Conservation (phyloP, 106 monocot genomes). For the Dendrobium nobile region DNA sequence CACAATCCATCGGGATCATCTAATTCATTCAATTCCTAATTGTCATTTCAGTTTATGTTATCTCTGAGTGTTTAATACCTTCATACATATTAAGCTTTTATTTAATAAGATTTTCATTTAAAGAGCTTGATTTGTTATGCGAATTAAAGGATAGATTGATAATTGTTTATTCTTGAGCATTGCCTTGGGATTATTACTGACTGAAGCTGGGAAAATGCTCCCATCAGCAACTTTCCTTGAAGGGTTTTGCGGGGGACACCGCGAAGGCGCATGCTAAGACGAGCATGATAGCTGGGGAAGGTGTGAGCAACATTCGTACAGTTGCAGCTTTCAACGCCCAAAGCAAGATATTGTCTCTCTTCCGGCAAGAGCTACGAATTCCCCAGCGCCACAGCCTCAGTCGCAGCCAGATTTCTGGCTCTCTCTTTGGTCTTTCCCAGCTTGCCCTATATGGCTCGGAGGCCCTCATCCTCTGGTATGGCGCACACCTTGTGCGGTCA, state of each 20-base stretch:
- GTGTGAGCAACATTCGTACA: slow-evolving; percentile 89
- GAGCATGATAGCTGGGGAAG: slow-evolving; percentile 94
- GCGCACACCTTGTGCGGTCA: slow-evolving; percentile 53
- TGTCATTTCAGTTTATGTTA: too few relatives aligned
- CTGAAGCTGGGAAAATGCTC: background rate
- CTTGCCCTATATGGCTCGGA: slow-evolving; percentile 66
- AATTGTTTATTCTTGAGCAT: background rate
- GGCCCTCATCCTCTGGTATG: slow-evolving; percentile 79
- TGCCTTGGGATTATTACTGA: background rate
- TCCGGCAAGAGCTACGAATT: slow-evolving; percentile 44
- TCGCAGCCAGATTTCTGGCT: slow-evolving; percentile 57
- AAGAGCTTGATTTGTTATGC: background rate
- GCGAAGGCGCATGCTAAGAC: slow-evolving; percentile 93
- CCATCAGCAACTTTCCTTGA: slow-evolving; percentile 85
- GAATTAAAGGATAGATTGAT: background rate
- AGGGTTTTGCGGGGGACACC: slow-evolving; percentile 92
- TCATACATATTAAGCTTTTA: background rate
- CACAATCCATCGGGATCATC: background rate
- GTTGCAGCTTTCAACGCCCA: slow-evolving; percentile 93
- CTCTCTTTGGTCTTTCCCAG: slow-evolving; percentile 67
- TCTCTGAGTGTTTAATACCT: too few relatives aligned
- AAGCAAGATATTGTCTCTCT: slow-evolving; percentile 62
- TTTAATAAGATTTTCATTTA: background rate
- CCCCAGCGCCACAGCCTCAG: slow-evolving; percentile 50
- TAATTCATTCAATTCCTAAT: too few relatives aligned